Evolutionary conservation across 164 flowering plant genomes (phyloP), one percentile per base, ranked within the genome.

Genomic region (Saururus chinensis): DNA sequence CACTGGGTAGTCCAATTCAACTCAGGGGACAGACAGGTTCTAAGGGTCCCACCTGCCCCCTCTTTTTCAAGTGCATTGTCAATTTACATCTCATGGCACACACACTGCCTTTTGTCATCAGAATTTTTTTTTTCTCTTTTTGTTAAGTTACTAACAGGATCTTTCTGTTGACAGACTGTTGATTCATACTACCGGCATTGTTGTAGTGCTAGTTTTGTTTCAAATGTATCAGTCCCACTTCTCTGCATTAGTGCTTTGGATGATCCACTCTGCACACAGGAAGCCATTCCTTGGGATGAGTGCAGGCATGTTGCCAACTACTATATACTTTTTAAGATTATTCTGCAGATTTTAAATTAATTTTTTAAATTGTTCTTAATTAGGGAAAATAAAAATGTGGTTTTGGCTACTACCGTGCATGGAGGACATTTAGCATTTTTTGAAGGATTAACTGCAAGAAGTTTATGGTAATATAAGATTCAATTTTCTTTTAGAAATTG

Each of bases 201-300:
- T 69, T 88, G 93, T 78, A 88, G 97, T 77, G 60, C 89, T 52
- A 62, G 76, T 62, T 95, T 65, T 75, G 84, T 90, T 23, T 74
- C 76, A 51, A 74, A 75, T 69, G 89, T 93, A 54, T 60, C 95
- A 3, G 84, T 93, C 21, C 99, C 99, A 49, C 82, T 93, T 20
- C 95, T 93, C 42, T 90, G 97, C 73, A 77, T 93, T 66, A 89
- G 89, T 80, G 82, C 96, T 60, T 70, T 93, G 76, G 99, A 93
- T 75, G 99, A 93, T 81, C 99, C 99, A 57, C 76, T 93, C 54
- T 93, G 99, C 70, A 85, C 95, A 4, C 77, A 57, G 60, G 99
- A 93, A 83, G 97, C 99, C 71, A 90, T 93, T 74, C 96, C 99
- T 21, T 90, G 93, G 92, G 97, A 93, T 75, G 99, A 93, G 78